A percentile compares a stretch with the other conserved stretches of the same genome.
Conservation (phyloP, 345 rosid genomes). For the Eucalyptus dawsonii region DNA sequence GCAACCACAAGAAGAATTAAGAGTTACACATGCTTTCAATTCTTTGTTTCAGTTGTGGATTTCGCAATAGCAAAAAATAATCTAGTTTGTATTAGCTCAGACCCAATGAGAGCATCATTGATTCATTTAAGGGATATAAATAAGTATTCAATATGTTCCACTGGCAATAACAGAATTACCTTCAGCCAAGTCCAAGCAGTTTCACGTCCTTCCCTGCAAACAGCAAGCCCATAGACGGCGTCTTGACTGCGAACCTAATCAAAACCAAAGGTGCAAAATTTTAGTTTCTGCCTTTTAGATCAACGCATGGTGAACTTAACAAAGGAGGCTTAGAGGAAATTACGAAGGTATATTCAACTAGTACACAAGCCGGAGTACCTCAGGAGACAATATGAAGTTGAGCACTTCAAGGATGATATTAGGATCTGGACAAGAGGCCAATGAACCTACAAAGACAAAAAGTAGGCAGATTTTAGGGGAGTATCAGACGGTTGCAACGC, state of each 20-base stretch:
- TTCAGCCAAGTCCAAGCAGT: constrained; percentile 88
- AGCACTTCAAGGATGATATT: constrained; percentile 53
- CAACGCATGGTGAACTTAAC: background rate
- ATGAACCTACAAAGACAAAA: constrained; percentile 37
- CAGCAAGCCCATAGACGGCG: constrained; percentile 62
- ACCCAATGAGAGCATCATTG: background rate
- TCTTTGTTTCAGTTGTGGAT: background rate
- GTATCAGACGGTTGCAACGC: background rate
- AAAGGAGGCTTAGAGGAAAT: background rate
- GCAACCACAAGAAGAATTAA: background rate
- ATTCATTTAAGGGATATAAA: background rate
- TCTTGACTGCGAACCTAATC: constrained; percentile 84
- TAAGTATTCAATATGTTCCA: background rate
- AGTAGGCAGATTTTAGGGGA: background rate
- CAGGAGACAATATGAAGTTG: constrained; percentile 57
- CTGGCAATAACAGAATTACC: constrained; percentile 12
- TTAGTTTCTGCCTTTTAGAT: background rate
- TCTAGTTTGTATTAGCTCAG: background rate
- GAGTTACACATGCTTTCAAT: background rate
- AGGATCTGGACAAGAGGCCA: constrained; percentile 63
- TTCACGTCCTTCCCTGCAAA: constrained; percentile 82
- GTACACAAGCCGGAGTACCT: constrained; percentile 30
- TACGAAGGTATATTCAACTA: background rate
- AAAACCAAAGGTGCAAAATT: background rate
- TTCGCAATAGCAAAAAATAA: background rate